Evolutionary conservation across 2,329 filamentous ascomycete species (phyloP), one percentile per base, ranked within the genome.

Genomic region (Pseudogymnoascus sp.): DNA sequence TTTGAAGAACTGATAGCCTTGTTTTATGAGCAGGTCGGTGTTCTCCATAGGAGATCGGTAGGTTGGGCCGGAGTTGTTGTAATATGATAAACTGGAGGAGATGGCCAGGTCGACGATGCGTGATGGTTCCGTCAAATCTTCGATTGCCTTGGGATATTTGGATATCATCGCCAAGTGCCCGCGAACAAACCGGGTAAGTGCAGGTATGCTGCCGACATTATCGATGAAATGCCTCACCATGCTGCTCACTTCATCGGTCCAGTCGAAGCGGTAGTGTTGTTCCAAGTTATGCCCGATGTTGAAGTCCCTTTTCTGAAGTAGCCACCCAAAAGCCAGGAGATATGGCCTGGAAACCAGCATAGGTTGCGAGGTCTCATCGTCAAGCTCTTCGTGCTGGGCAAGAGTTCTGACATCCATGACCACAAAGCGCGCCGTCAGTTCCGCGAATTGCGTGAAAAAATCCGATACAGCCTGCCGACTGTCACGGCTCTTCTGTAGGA

Each of bases 391-490:
- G 22, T 69, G 64, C 18, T 61, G 59, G 14, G 62, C 37, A 25
- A 81, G 63, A 2, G 71, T 73, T 58, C 68, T 68, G 36, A 73
- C 66, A 67, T 87, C 84, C 63, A 84, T 71, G 12, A 73, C 69
- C 59, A 85, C 71, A 62, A 86, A 80, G 63, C 76, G 77, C 11
- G 78, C 80, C 1, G 82, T 74, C 47, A 87, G 69, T 61, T 71
- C 76, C n/a, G 81, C 76, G 63, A 70, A 73, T 60, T 69, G 65
- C 18, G 25, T 62, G n/a, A 74, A 66, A 60, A 73, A 65, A 1
- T 71, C 68, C 5, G 65, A 61, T 18, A 74, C 47, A 3, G 67
- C 64, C 37, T 60, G 62, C 6, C 68, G 66, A 36, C 66, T 65
- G 2, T 65, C 60, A 41, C 61, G 47, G 50, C 57, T 63, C 33